Evolutionary conservation across 2,329 filamentous ascomycete genomes (phyloP), one percentile per base, ranked within the genome.

Genomic region (Beauveria pseudobassiana): DNA sequence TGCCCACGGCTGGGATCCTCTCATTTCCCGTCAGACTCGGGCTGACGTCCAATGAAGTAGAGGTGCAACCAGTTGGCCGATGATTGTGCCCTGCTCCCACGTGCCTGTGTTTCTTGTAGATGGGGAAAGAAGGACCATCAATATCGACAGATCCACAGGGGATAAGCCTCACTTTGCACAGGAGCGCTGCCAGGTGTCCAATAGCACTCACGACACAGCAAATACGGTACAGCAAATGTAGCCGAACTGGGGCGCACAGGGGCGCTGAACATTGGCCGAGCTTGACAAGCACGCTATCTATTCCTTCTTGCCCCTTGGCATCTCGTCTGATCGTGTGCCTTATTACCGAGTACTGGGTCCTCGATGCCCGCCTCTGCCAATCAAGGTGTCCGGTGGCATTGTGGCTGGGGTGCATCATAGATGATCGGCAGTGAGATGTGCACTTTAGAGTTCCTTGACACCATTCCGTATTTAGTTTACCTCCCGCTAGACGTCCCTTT

Each of bases 251-350:
- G 46, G 46, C n/a, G 48, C 9, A 10, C 14, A 18, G 10, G 22
- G 48, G 12, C 48, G 48, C 48, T 38, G 48, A 18, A 57, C 24
- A 42, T 22, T 24, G 20, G 43, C n/a, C 3, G 3, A 10, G 9
- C 3, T 45, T 59, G 48, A 52, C 55, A 58, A 34, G 45, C 45
- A 50, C 55, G 43, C 42, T 38, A 38, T 38, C 26, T 8, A 28
- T 24, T 2, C 22, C 22, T 3, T 24, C 22, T 24, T 24, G 22
- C 16, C 53, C 28, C 58, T 53, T 53, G 49, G 26, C 50, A 61
- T 54, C 59, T 61, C 12, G 42, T 61, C 50, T 45, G 59, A 56
- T 55, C 51, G 42, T 55, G 51, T 22, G 42, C 30, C 59, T 55
- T 50, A 42, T 55, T 50, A 22, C n/a, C 30, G 30, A 61, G 43